Evolutionary conservation across 805 yeast genomes (phyloP).

Genomic region (Ogataea nonfermentans): DNA sequence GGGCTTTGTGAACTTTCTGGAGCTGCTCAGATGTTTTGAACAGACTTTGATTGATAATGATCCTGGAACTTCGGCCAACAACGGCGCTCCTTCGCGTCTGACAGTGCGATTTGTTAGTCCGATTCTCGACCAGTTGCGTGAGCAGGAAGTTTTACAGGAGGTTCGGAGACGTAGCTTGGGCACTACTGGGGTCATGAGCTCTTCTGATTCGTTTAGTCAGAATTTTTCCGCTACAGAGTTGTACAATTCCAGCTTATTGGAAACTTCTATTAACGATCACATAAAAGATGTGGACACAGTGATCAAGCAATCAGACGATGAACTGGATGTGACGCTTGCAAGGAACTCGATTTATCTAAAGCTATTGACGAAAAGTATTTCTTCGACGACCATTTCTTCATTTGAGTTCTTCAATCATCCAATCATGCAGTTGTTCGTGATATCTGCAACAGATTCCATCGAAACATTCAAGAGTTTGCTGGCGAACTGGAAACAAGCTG

Average conservation of each 20-base stretch:
- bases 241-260: constrained; percentile 19
- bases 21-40: constrained; percentile 31
- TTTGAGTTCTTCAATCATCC: constrained; percentile 91
- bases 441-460: constrained; percentile 53
- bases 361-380: constrained; percentile 55
- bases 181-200: constrained; percentile 9
- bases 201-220: constrained; percentile 12
- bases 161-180: constrained; percentile 17
- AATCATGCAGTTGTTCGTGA: constrained; percentile 65
- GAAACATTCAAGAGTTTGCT: constrained; percentile 59
- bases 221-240: constrained; percentile 22
- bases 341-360: constrained; percentile 53
- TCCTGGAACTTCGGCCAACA: constrained; percentile 10
- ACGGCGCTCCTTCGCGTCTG: constrained; percentile 19
- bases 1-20: constrained; percentile 21
- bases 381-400: constrained; percentile 61
- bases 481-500: constrained; percentile 46
- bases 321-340: constrained; percentile 23
- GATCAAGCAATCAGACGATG: constrained; percentile 10
- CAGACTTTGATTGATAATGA: constrained; percentile 23
- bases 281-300: constrained; percentile 21
- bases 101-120: constrained; percentile 31
- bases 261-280: constrained; percentile 21
- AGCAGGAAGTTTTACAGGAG: constrained; percentile 19
- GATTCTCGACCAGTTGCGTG: constrained; percentile 22